These are phyloP conservation scores for Cenchrus fungigraminus DNA, from an alignment of 176 grass and related monocot genomes.

Conservation along the genomic window DNA sequence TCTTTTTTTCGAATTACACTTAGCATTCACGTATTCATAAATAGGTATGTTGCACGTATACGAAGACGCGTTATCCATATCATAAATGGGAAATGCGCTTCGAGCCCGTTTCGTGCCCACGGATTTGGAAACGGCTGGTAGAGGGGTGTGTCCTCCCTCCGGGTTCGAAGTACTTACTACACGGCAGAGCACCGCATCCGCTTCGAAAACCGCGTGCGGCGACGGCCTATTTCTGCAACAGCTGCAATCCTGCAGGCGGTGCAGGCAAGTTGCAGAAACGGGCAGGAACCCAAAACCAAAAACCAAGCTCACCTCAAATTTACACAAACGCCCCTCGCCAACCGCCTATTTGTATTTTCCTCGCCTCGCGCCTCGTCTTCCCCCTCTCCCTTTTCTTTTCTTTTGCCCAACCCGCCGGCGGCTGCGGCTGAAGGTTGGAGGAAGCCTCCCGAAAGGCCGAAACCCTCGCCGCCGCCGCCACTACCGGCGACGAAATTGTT, in stretches of 20 bases:
- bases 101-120: no score
- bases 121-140: neutral
- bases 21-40: no score
- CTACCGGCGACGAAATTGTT: neutral
- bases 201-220: slow-evolving; percentile 19
- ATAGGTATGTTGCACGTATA: no score
- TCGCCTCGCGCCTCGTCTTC: slow-evolving; percentile 20
- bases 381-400: no score
- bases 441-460: neutral
- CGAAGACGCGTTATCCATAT: no score
- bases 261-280: slow-evolving; percentile 6
- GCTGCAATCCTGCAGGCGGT: no score
- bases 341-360: slow-evolving; percentile 31
- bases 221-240: neutral
- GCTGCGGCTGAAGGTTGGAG: neutral
- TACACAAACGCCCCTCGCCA: slow-evolving; percentile 24
- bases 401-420: neutral
- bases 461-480: neutral
- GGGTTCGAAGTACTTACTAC: neutral
- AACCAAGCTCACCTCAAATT: slow-evolving; percentile 5
- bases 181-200: neutral
- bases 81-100: no score
- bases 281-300: neutral
- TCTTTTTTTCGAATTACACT: no score
- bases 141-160: no score